A percentile compares a stretch with the other conserved stretches of the same genome.
These are phyloP conservation scores for Trametes hirsuta DNA, from an alignment of 1,284 basidiomycete species.

Conservation along the genomic window DNA sequence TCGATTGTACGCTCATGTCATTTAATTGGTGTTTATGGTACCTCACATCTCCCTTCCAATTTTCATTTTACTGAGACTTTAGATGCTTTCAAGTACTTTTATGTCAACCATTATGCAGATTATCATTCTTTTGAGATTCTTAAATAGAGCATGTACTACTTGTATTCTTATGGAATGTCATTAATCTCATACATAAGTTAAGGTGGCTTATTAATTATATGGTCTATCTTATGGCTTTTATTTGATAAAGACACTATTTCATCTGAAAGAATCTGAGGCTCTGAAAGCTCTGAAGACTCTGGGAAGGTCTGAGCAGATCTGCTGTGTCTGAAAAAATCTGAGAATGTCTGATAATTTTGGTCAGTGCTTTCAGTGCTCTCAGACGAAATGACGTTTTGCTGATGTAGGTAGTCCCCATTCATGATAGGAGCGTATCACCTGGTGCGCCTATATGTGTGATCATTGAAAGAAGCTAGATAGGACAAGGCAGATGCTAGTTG, in stretches of 20 bases:
- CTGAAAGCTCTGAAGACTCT: not conserved
- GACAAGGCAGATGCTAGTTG: no score
- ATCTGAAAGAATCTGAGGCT: no score
- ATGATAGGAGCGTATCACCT: no score
- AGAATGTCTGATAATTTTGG: not conserved
- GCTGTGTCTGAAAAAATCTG: no score
- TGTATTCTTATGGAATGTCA: no score
- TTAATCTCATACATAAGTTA: no score
- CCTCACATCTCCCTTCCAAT: not conserved
- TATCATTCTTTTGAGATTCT: constrained; percentile 10
- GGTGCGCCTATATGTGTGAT: no score
- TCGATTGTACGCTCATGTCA: constrained; percentile 20
- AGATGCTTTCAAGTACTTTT: constrained; percentile 11
- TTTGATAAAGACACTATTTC: not conserved
- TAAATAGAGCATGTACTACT: not conserved
- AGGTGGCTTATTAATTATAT: not conserved
- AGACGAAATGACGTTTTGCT: not conserved
- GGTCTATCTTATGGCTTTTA: not conserved
- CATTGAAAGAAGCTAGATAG: no score
- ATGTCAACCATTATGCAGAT: constrained; percentile 15
- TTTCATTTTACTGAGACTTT: constrained; percentile 10
- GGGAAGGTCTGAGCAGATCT: no score
- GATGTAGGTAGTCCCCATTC: not conserved
- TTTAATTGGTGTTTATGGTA: constrained; percentile 18
- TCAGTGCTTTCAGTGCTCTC: not conserved